A percentile compares a stretch with the other conserved stretches of the same genome.
Conservation (phyloP, 2,329 filamentous ascomycete genomes). For the Beauveria sp. region DNA sequence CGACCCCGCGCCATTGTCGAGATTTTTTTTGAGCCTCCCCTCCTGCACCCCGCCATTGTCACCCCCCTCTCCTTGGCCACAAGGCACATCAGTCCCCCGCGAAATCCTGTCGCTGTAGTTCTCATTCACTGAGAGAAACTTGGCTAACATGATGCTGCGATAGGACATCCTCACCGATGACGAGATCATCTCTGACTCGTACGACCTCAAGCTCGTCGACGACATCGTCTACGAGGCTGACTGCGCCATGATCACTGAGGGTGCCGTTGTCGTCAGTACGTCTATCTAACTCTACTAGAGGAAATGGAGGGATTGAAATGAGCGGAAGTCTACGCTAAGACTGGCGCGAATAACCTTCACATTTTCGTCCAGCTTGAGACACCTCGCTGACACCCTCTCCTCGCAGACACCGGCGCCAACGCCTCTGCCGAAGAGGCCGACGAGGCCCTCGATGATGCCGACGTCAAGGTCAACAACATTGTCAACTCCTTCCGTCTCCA, state of each 20-base stretch:
- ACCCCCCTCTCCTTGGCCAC: neutral
- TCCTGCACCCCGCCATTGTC: conserved; percentile 9
- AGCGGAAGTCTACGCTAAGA: neutral
- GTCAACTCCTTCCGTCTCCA: conserved; percentile 86
- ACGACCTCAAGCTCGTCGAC: conserved; percentile 72
- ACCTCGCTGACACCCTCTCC: conserved; percentile 12
- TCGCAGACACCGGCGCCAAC: conserved; percentile 81
- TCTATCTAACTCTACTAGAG: conserved; percentile 18
- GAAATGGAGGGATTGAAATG: neutral
- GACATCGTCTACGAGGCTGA: conserved; percentile 82
- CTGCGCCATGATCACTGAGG: conserved; percentile 82
- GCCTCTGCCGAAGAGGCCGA: conserved; percentile 87
- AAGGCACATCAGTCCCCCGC: neutral
- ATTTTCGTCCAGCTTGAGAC: neutral
- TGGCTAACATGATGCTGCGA: conserved; percentile 1
- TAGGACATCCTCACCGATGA: conserved; percentile 86
- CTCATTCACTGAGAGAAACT: neutral
- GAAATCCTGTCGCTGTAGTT: neutral
- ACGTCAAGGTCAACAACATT: conserved; percentile 81
- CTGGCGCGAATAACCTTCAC: neutral
- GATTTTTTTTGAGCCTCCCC: neutral
- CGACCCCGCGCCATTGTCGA: neutral
- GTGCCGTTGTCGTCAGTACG: conserved; percentile 64
- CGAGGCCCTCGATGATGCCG: conserved; percentile 63
- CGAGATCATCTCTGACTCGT: conserved; percentile 96